Conservation (phyloP, 2,329 filamentous ascomycete genomes). For the Aspergillus unguis region DNA sequence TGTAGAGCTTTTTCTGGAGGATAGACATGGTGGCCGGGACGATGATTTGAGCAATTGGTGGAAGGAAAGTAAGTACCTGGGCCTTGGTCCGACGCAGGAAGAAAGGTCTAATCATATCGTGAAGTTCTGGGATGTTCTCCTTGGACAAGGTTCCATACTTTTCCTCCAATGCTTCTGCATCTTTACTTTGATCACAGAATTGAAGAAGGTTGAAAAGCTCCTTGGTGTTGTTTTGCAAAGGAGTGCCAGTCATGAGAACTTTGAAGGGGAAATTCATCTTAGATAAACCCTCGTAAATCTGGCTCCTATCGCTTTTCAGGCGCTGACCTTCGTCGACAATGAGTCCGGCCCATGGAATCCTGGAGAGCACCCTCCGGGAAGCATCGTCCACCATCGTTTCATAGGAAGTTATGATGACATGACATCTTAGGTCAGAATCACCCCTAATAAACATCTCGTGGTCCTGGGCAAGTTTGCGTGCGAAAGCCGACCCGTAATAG, state of each 20-base stretch:
- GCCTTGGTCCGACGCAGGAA: slow-evolving; percentile 79
- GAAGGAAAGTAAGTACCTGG: slow-evolving; percentile 85
- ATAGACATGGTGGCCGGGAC: slow-evolving; percentile 93
- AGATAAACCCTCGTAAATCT: slow-evolving; percentile 71
- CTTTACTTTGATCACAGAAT: slow-evolving; percentile 72
- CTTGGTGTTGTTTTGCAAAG: slow-evolving; percentile 77
- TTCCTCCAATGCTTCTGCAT: slow-evolving; percentile 71
- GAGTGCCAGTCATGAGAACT: slow-evolving; percentile 81
- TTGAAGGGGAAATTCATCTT: slow-evolving; percentile 77
- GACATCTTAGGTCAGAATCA: slow-evolving; percentile 69
- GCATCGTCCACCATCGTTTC: slow-evolving; percentile 76
- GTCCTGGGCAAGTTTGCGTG: slow-evolving; percentile 72
- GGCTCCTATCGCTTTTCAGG: slow-evolving; percentile 85
- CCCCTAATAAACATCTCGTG: slow-evolving; percentile 76
- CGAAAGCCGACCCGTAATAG: slow-evolving; percentile 74
- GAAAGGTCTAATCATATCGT: slow-evolving; percentile 73
- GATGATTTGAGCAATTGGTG: slow-evolving; percentile 91
- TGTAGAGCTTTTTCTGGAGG: slow-evolving; percentile 90
- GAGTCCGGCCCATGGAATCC: slow-evolving; percentile 78
- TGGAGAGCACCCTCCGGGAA: slow-evolving; percentile 63
- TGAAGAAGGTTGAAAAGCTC: slow-evolving; percentile 97
- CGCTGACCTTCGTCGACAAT: slow-evolving; percentile 95
- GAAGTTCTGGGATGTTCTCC: slow-evolving; percentile 76
- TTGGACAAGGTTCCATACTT: slow-evolving; percentile 75
- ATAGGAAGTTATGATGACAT: slow-evolving; percentile 93